These are phyloP conservation scores for Austropuccinia psidii DNA, from an alignment of 1,284 basidiomycete genomes.

Conservation along the genomic window DNA sequence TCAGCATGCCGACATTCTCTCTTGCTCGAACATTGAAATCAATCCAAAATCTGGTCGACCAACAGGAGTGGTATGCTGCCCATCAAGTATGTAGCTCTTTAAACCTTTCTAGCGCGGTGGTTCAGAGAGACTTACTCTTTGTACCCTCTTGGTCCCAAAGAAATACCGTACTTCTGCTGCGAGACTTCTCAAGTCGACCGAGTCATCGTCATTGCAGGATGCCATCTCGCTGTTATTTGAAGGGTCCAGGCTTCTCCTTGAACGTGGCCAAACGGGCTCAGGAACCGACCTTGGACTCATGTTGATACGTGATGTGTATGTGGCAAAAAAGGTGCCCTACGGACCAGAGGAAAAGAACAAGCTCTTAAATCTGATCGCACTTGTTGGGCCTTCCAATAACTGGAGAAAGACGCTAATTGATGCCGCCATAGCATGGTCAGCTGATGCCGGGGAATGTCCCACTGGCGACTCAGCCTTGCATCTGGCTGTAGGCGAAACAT, in stretches of 20 bases:
- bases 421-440: conserved; percentile 9
- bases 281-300: conserved; percentile 27
- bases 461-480: conserved; percentile 9
- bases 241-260: conserved; percentile 16
- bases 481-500: conserved; percentile 1
- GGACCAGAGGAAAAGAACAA: conserved; percentile 14
- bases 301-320: conserved; percentile 23
- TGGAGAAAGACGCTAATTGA: conserved; percentile 32
- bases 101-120: not conserved
- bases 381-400: not conserved
- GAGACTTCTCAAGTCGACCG: conserved; percentile 26
- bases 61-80: conserved; percentile 32
- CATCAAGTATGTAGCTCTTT: conserved; percentile 4
- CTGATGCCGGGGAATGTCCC: not conserved
- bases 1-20: conserved; percentile 26
- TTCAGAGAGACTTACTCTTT: not conserved
- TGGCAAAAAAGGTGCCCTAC: not conserved
- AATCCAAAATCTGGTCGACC: conserved; percentile 17
- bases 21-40: conserved; percentile 25
- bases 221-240: conserved; percentile 17
- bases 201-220: conserved; percentile 14
- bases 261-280: conserved; percentile 13
- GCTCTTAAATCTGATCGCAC: conserved; percentile 6
- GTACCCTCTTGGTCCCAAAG: not conserved
- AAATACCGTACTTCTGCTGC: conserved; percentile 33